Evolutionary conservation across 2,329 filamentous ascomycete genomes (phyloP), one percentile per base, ranked within the genome.

Genomic region (Paecilomyces formosus): DNA sequence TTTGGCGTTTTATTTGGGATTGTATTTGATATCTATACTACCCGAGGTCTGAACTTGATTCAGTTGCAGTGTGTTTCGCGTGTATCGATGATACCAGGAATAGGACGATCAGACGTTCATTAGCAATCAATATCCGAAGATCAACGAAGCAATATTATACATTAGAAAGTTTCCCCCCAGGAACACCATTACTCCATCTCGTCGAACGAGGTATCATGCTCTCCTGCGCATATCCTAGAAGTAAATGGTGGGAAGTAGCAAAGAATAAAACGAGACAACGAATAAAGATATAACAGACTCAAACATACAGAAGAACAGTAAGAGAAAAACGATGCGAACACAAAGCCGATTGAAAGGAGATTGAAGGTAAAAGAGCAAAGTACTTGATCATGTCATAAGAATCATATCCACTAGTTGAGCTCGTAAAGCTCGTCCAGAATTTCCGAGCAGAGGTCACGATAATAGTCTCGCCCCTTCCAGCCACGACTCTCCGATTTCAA

Each of bases 401-500:
- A 45, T 45, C n/a, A 21, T n/a, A 45, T 45, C 5, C 6, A 21
- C n/a, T 21, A 45, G 8, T 45, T 61, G 50, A 69, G 61, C 55
- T 56, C 55, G 60, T 70, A 70, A 51, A 76, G 60, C 59, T 77
- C 75, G 9, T 64, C 69, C 67, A 78, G 57, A 3, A 72, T 70
- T 55, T 66, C 63, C 26, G 62, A 65, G 53, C 76, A 77, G 21
- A 74, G 66, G 5, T 65, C 63, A 54, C 71, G 64, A 59, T 78
- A 78, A 56, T 74, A 73, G 28, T 67, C 66, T 13, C 64, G 57
- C 1, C 70, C 74, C 57, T 76, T 76, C 70, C 73, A 76, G 2
- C 67, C 66, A 21, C 70, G 66, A n/a, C 59, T 58, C 21, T 60
- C 53, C 3, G 69, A 68, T 22, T 63, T 68, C 54, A 76, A 59